Base-by-base conservation (phyloP, 2,329 filamentous ascomycete genomes). In the Aureobasidium sp. region DNA sequence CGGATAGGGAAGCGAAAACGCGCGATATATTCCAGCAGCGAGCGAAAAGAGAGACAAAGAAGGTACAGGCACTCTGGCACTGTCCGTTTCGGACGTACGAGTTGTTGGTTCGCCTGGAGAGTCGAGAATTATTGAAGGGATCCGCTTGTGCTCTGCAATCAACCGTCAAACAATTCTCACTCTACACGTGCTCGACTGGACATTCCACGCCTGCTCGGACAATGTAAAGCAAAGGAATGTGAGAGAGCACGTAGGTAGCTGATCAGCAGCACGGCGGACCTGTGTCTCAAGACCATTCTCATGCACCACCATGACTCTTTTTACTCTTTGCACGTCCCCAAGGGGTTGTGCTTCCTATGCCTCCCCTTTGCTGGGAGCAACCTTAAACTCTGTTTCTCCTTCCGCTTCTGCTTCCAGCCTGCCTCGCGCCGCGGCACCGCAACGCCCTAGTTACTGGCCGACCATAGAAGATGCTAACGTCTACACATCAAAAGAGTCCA, bases 331-430 rank as follows among this genome's bases (percentile, higher is more conserved):
- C 42, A 47, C 42, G 42, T 47, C 42, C 42, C 42, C 27, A 17
- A 21, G 35, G 35, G 35, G 35, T 35, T 35, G 30, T 37, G n/a
- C 12, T 34, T 38, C 16, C 16, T 10, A 49, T 49, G 45, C 21
- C n/a, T 7, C 45, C 42, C 45, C 45, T 49, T 29, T 34, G 34
- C 45, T 49, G 45, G 45, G 45, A 49, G 34, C 14, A 49, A 49
- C 45, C 45, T 49, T 49, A 49, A 27, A 38, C 32, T 30, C 12
- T 11, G n/a, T 3, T n/a, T 14, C 14, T 17, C 21, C 45, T 49
- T 30, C 34, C 45, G 25, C 34, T 14, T 27, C 17, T 34, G 34
- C 22, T 49, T 49, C 45, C 45, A 49, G 45, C 24, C 34, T 39
- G 34, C 34, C 3, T 29, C 4, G 22, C 22, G 34, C 45, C 44